phyloP scores from a whole-genome alignment of 805 yeast genomes.

The Candida tibetensis region DNA sequence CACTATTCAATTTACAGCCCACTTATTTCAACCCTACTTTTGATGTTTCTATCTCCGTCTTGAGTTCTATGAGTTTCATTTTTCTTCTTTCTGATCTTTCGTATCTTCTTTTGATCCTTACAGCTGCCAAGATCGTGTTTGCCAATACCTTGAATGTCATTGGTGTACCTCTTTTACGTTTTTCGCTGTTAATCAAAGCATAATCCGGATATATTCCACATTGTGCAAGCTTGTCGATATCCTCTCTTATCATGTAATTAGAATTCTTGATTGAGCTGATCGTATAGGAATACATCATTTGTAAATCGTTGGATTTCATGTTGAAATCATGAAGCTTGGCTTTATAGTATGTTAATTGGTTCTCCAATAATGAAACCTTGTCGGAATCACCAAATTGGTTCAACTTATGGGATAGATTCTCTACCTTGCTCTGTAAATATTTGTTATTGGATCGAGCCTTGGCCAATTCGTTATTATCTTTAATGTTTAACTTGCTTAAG shows the following conservation, averaged over 20 bases:
- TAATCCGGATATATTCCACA: conserved; percentile 36
- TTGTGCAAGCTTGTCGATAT: conserved; percentile 25
- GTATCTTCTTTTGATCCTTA: conserved; percentile 30
- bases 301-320: conserved; percentile 31
- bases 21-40: conserved; percentile 8
- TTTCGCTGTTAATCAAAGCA: conserved; percentile 12
- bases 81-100: conserved; percentile 27
- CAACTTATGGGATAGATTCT: conserved; percentile 23
- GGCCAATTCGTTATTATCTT: conserved; percentile 14
- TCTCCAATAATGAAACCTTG: conserved; percentile 26
- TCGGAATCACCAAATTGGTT: conserved; percentile 24
- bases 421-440: conserved; percentile 13
- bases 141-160: conserved; percentile 34
- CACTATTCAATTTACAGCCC: neutral
- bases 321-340: conserved; percentile 47
- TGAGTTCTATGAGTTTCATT: conserved; percentile 24
- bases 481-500: conserved; percentile 5
- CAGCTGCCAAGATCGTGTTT: conserved; percentile 35
- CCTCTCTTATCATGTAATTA: conserved; percentile 22
- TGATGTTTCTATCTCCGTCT: conserved; percentile 30
- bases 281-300: conserved; percentile 32
- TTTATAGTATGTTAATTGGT: conserved; percentile 45
- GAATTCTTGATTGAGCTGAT: conserved; percentile 28
- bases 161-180: conserved; percentile 14
- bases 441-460: conserved; percentile 8